phyloP scores from a whole-genome alignment of 1,284 basidiomycete genomes.

The Apiotrichum sp. region DNA sequence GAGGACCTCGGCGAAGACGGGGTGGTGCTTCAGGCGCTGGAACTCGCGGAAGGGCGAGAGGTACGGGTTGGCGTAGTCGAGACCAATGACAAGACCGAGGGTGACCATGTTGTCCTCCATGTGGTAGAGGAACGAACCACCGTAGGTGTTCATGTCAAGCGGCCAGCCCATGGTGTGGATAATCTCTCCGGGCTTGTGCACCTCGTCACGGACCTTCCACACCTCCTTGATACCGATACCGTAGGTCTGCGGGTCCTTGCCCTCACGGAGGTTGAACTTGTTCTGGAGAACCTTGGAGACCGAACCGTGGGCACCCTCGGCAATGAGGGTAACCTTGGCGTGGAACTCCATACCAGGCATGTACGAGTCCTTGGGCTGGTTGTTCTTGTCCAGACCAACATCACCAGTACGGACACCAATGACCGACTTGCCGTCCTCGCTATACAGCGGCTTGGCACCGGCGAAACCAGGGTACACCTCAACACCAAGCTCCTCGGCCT shows the following conservation, averaged over 20 bases:
- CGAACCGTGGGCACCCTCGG: slow-evolving; percentile 92
- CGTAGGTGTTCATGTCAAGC: slow-evolving; percentile 77
- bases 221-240: slow-evolving; percentile 97
- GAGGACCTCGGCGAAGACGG: slow-evolving; percentile 76
- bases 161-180: slow-evolving; percentile 96
- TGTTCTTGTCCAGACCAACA: slow-evolving; percentile 78
- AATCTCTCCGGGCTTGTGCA: slow-evolving; percentile 76
- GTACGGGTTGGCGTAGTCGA: slow-evolving; percentile 94
- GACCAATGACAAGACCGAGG: slow-evolving; percentile 84
- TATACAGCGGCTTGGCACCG: slow-evolving; percentile 73
- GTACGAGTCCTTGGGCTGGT: slow-evolving; percentile 76
- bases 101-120: slow-evolving; percentile 90
- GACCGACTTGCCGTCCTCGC: slow-evolving; percentile 61
- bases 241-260: slow-evolving; percentile 86
- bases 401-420: slow-evolving; percentile 89
- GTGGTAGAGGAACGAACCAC: slow-evolving; percentile 92
- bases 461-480: slow-evolving; percentile 98
- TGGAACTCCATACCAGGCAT: slow-evolving; percentile 97
- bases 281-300: slow-evolving; percentile 76
- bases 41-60: slow-evolving; percentile 88
- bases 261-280: slow-evolving; percentile 71
- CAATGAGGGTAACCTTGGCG: slow-evolving; percentile 88
- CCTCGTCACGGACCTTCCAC: slow-evolving; percentile 77
- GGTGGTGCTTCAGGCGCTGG: slow-evolving; percentile 95
- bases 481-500: slow-evolving; percentile 80